Evolutionary conservation across 2,329 filamentous ascomycete species (phyloP).

Genomic region (Venturia aucupariae): DNA sequence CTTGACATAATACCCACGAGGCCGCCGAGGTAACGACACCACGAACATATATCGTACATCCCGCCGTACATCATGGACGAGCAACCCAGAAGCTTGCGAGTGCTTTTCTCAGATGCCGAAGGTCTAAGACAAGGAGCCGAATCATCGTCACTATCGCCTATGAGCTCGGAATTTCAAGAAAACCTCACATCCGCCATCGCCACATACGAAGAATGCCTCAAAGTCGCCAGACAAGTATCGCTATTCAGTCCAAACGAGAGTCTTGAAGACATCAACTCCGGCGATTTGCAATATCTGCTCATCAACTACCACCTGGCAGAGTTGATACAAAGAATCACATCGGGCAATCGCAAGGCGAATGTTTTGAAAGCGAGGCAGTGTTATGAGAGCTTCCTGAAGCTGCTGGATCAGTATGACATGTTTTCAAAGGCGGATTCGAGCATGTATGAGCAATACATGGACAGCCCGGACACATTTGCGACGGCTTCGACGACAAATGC

Average conservation of each 20-base stretch:
- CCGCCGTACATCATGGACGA: slow-evolving; percentile 29
- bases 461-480: slow-evolving; percentile 63
- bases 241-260: slow-evolving; percentile 89
- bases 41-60: background rate
- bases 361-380: slow-evolving; percentile 56
- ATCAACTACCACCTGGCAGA: slow-evolving; percentile 73
- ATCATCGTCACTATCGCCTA: slow-evolving; percentile 49
- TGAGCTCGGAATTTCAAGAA: slow-evolving; percentile 56
- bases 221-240: slow-evolving; percentile 59
- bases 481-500: slow-evolving; percentile 59
- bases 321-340: slow-evolving; percentile 59
- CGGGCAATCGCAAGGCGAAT: slow-evolving; percentile 51
- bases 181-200: slow-evolving; percentile 58
- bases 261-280: slow-evolving; percentile 75
- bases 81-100: slow-evolving; percentile 44
- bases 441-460: slow-evolving; percentile 63
- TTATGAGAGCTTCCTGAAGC: slow-evolving; percentile 70
- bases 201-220: slow-evolving; percentile 63
- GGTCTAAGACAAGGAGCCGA: slow-evolving; percentile 49
- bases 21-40: too few relatives aligned
- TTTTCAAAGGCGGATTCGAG: slow-evolving; percentile 55
- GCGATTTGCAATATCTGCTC: slow-evolving; percentile 73
- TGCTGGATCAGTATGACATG: slow-evolving; percentile 70
- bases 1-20: too few relatives aligned
- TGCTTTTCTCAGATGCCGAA: slow-evolving; percentile 48